These are phyloP conservation scores for Gloeostereum incarnatum DNA, from an alignment of 768 basidiomycete genomes.

Conservation along the genomic window DNA sequence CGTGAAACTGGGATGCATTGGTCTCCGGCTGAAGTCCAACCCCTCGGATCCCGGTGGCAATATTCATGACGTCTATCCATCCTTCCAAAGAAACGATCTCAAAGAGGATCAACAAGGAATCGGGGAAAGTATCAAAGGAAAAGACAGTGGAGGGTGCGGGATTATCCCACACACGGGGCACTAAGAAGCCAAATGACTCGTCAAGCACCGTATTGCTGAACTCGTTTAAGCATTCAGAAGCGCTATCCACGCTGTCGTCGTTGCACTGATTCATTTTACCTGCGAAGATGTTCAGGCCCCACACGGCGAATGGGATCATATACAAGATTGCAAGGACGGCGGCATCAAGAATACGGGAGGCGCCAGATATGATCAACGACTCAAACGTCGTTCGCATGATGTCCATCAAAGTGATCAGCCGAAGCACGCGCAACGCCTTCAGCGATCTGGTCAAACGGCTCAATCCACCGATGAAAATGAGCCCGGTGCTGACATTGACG, in stretches of 20 bases:
- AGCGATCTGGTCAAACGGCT: conserved; percentile 77
- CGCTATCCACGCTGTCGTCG: conserved; percentile 46
- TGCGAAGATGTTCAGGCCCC: conserved; percentile 90
- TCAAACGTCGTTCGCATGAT: conserved; percentile 84
- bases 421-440: conserved; percentile 81
- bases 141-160: conserved; percentile 78
- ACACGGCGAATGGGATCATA: conserved; percentile 88
- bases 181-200: conserved; percentile 54
- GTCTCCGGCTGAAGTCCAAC: conserved; percentile 55
- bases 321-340: conserved; percentile 84
- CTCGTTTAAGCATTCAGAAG: conserved; percentile 65
- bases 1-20: conserved; percentile 73
- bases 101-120: conserved; percentile 84
- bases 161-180: conserved; percentile 85
- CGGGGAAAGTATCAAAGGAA: conserved; percentile 81
- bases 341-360: conserved; percentile 79
- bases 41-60: conserved; percentile 73
- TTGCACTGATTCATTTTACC: conserved; percentile 83
- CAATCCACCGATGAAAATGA: conserved; percentile 71
- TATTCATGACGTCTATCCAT: conserved; percentile 90
- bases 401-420: conserved; percentile 83
- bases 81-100: conserved; percentile 96
- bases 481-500: conserved; percentile 60
- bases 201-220: conserved; percentile 57
- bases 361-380: conserved; percentile 80